A percentile compares a stretch with the other conserved stretches of the same genome.
Evolutionary conservation across 306 rosid genomes (phyloP).

Genomic region (Medicago truncatula): MtrunA17r5.0-ANR NC_053044.1:987001-987500

Average conservation of each 20-base stretch:
- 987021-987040: constrained; percentile 85
- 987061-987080: constrained; percentile 72
- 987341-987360: constrained; percentile 69
- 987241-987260: constrained; percentile 78
- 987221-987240: constrained; percentile 91
- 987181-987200: constrained; percentile 85
- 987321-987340: constrained; percentile 87
- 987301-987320: constrained; percentile 87
- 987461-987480: constrained; percentile 90
- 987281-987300: constrained; percentile 85
- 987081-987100: constrained; percentile 63
- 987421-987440: constrained; percentile 63
- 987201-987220: constrained; percentile 95
- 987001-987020: constrained; percentile 70
- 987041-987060: constrained; percentile 63
- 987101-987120: constrained; percentile 67
- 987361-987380: constrained; percentile 51
- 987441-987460: constrained; percentile 95
- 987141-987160: constrained; percentile 93
- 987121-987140: constrained; percentile 71
- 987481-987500: constrained; percentile 94
- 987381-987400: constrained; percentile 71
- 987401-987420: constrained; percentile 80
- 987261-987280: constrained; percentile 84
- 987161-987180: constrained; percentile 91